These are phyloP conservation scores for Allantophomopsis lycopodina DNA, from an alignment of 2,329 filamentous ascomycete genomes.

Conservation along the genomic window DNA sequence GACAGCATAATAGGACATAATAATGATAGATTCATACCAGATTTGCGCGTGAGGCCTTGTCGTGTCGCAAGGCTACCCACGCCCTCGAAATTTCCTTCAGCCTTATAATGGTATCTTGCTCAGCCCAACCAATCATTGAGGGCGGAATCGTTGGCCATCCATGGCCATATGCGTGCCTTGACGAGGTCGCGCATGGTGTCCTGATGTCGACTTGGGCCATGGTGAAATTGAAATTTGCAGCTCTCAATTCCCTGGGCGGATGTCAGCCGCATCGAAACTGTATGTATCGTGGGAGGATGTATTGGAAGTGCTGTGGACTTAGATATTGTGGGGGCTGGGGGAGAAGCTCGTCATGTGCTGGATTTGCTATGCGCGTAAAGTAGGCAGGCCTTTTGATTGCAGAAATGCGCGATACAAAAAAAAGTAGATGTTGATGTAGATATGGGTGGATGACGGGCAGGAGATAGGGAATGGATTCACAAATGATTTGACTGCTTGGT, in stretches of 20 bases:
- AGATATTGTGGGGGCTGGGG: too few species aligned
- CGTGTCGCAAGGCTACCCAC: conserved; percentile 15
- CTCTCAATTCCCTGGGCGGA: conserved; percentile 14
- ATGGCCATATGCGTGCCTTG: conserved; percentile 21
- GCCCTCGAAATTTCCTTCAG: conserved; percentile 19
- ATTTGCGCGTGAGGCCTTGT: conserved; percentile 7
- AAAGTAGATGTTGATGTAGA: too few species aligned
- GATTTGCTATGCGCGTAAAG: too few species aligned
- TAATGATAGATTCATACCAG: conserved; percentile 15
- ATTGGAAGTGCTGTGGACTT: too few species aligned
- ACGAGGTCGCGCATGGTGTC: conserved; percentile 23
- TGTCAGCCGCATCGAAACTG: conserved; percentile 21
- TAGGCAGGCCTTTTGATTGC: too few species aligned
- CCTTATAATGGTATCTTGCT: conserved; percentile 20
- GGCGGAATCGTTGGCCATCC: conserved; percentile 24
- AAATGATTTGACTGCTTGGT: too few species aligned
- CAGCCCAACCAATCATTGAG: conserved; percentile 29
- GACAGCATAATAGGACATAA: not conserved
- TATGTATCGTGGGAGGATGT: not conserved
- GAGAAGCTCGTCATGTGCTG: too few species aligned
- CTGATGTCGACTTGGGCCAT: conserved; percentile 31
- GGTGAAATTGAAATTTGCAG: conserved; percentile 15
- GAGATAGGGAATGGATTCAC: too few species aligned
- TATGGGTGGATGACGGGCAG: too few species aligned
- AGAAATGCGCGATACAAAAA: too few species aligned